Conservation (phyloP, 805 yeast species). For the Wickerhamiella spandovensis region DNA sequence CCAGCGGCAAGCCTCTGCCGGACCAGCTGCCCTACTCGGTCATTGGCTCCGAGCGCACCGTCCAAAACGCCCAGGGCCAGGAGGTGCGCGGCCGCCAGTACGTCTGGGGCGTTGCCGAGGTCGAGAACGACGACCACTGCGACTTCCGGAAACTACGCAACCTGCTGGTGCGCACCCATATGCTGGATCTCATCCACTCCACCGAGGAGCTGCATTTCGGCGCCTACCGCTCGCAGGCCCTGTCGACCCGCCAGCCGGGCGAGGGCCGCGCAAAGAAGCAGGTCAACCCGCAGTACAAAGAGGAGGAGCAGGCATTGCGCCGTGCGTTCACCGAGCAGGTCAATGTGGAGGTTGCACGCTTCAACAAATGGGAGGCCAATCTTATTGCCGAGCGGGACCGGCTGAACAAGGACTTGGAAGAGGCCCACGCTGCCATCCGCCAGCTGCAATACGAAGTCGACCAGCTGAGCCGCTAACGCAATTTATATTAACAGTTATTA, state of each 20-base stretch:
- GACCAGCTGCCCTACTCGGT: slow-evolving; percentile 54
- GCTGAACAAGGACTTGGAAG: slow-evolving; percentile 85
- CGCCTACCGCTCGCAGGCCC: slow-evolving; percentile 44
- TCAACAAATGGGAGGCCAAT: slow-evolving; percentile 97
- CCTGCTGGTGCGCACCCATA: slow-evolving; percentile 50
- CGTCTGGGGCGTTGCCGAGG: slow-evolving; percentile 78
- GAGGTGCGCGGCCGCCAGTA: slow-evolving; percentile 62
- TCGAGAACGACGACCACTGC: slow-evolving; percentile 63
- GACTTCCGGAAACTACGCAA: slow-evolving; percentile 58
- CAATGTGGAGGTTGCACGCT: slow-evolving; percentile 90
- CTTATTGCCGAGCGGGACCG: slow-evolving; percentile 90
- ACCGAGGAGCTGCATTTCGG: slow-evolving; percentile 66
- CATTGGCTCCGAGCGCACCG: slow-evolving; percentile 48
- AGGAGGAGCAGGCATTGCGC: slow-evolving; percentile 89
- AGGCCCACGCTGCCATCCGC: slow-evolving; percentile 43
- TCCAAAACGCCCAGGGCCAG: slow-evolving; percentile 32
- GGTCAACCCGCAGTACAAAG: slow-evolving; percentile 86
- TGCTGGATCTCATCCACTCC: slow-evolving; percentile 64
- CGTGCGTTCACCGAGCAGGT: slow-evolving; percentile 93
- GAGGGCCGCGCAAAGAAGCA: slow-evolving; percentile 25
- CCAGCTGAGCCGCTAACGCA: slow-evolving; percentile 7
- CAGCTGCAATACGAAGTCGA: slow-evolving; percentile 25
- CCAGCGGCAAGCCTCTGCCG: slow-evolving; percentile 17
- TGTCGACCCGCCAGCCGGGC: slow-evolving; percentile 36
- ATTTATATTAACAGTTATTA: neutral